phyloP scores from a whole-genome alignment of 225 moss, liverwort and hornwort species.

The Polytrichum formosum region DNA sequence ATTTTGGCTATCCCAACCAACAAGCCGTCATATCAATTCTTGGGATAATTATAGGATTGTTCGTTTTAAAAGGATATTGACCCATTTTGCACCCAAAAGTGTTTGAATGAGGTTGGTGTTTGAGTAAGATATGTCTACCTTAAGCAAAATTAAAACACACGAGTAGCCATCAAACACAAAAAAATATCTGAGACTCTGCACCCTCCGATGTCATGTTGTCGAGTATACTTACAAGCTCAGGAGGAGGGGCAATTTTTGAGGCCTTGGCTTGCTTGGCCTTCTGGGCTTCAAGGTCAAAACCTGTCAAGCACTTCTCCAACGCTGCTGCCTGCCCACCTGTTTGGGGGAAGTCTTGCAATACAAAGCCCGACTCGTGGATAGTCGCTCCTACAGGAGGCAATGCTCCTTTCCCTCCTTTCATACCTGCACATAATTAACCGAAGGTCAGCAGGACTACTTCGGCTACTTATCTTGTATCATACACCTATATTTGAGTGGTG shows the following conservation, averaged over 20 bases:
- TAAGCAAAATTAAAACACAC: too few relatives aligned
- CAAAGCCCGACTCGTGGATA: constrained; percentile 40
- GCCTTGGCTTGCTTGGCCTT: constrained; percentile 37
- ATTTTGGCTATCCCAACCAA: too few relatives aligned
- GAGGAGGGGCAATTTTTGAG: constrained; percentile 81
- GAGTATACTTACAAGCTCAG: constrained; percentile 36
- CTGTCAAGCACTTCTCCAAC: constrained; percentile 67
- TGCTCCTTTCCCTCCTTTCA: constrained; percentile 15
- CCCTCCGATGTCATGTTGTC: not conserved
- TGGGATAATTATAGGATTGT: too few relatives aligned
- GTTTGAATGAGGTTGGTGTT: too few relatives aligned
- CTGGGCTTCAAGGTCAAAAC: constrained; percentile 58
- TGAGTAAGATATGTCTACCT: too few relatives aligned
- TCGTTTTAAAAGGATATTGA: too few relatives aligned
- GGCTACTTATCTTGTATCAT: too few relatives aligned
- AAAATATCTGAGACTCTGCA: not conserved
- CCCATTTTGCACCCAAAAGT: too few relatives aligned
- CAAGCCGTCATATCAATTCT: too few relatives aligned
- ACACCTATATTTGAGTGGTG: too few relatives aligned
- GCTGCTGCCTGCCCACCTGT: constrained; percentile 56
- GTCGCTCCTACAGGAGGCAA: not conserved
- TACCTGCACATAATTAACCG: not conserved
- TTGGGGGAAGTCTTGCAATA: constrained; percentile 83
- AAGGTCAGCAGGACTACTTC: too few relatives aligned
- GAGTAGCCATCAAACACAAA: too few relatives aligned